phyloP scores from a whole-genome alignment of 495 filamentous ascomycete genomes.

The Terfezia claveryi region DNA sequence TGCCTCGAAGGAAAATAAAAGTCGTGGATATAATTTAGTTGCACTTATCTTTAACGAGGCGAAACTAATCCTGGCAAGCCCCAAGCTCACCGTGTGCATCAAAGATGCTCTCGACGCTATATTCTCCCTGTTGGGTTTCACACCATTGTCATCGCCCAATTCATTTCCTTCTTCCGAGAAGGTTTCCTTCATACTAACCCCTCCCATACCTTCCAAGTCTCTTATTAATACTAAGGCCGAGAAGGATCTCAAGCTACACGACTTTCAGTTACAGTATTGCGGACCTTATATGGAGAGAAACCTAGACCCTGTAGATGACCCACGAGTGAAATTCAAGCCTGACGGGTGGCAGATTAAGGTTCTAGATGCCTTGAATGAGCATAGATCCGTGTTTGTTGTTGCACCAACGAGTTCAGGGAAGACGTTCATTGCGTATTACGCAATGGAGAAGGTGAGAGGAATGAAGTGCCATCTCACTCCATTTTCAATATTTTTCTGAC shows the following conservation, averaged over 20 bases:
- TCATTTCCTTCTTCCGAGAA: background rate
- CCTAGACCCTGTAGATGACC: constrained; percentile 43
- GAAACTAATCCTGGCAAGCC: background rate
- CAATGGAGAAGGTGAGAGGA: constrained; percentile 37
- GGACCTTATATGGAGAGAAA: constrained; percentile 56
- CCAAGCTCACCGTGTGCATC: background rate
- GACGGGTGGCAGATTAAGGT: constrained; percentile 58
- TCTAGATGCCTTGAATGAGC: constrained; percentile 46
- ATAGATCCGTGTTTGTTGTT: constrained; percentile 48
- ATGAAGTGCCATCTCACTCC: background rate
- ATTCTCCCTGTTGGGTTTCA: background rate
- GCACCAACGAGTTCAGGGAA: constrained; percentile 52
- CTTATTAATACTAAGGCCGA: constrained; percentile 21
- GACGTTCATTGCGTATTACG: constrained; percentile 46
- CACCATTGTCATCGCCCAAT: background rate
- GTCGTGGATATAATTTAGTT: background rate
- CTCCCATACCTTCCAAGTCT: constrained; percentile 3
- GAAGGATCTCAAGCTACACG: constrained; percentile 7
- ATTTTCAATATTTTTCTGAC: background rate
- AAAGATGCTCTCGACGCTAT: background rate
- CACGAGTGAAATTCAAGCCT: constrained; percentile 44
- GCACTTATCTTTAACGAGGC: background rate
- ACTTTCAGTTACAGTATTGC: constrained; percentile 43
- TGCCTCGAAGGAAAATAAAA: background rate
- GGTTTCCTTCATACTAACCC: background rate